These are phyloP conservation scores for Colletotrichum cordylinicola DNA, from an alignment of 2,329 filamentous ascomycete species.

Conservation along the genomic window DNA sequence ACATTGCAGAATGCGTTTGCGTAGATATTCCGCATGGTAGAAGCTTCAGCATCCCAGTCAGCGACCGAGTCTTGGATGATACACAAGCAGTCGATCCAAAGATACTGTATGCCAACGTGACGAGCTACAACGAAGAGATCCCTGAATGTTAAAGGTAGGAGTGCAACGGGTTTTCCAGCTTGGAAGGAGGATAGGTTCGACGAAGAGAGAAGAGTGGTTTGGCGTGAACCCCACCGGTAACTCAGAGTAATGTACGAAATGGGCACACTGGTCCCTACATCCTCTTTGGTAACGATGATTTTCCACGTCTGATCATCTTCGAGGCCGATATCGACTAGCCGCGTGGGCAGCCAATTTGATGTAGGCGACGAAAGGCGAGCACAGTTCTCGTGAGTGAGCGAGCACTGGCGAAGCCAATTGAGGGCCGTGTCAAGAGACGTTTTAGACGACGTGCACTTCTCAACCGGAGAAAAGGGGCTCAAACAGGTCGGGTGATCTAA, in stretches of 20 bases:
- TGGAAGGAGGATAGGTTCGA: not conserved
- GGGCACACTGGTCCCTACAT: not conserved
- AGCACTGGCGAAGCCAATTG: too few species aligned
- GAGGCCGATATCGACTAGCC: not conserved
- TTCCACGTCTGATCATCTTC: not conserved
- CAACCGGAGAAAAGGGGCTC: too few species aligned
- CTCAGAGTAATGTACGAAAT: slow-evolving; percentile 8
- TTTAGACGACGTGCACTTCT: too few species aligned
- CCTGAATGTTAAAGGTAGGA: slow-evolving; percentile 20
- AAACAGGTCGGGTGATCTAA: too few species aligned
- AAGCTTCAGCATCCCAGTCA: slow-evolving; percentile 24
- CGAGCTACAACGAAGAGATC: slow-evolving; percentile 18
- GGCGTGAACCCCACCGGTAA: slow-evolving; percentile 21
- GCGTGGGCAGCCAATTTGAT: not conserved
- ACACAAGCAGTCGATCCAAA: slow-evolving; percentile 25
- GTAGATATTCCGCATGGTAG: slow-evolving; percentile 21
- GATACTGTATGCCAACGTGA: slow-evolving; percentile 21
- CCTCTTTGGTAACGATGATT: rapidly evolving
- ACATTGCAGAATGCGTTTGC: slow-evolving; percentile 13
- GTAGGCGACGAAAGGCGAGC: too few species aligned
- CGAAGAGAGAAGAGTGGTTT: not conserved
- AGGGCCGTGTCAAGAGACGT: too few species aligned
- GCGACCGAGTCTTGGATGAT: slow-evolving; percentile 23
- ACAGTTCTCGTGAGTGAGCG: too few species aligned
- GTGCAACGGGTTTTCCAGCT: not conserved